Conservation (phyloP, 352 stramenopile species). For the Globisporangium rhizosaccharum region DNA sequence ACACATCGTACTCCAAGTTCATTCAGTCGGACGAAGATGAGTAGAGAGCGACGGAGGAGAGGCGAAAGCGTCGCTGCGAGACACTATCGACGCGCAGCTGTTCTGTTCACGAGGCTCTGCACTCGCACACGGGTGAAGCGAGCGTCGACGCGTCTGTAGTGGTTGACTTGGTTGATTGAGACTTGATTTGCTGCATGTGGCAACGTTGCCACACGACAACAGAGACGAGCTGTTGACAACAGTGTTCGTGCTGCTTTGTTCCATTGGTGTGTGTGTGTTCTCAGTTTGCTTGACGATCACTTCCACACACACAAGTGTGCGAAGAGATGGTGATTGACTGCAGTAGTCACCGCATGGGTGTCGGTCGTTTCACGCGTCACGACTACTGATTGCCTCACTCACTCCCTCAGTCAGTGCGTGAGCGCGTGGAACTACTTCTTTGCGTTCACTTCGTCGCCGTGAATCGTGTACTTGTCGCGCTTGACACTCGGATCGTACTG, state of each 20-base stretch:
- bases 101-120: neutral
- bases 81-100: neutral
- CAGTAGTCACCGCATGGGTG: too few relatives aligned
- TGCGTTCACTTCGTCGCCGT: slow-evolving; percentile 50
- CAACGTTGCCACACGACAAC: neutral
- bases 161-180: neutral
- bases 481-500: slow-evolving; percentile 77
- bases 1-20: slow-evolving; percentile 89
- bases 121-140: neutral
- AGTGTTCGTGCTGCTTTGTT: slow-evolving; percentile 1
- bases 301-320: too few relatives aligned
- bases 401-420: neutral
- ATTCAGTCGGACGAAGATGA: slow-evolving; percentile 88
- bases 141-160: neutral
- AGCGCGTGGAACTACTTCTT: slow-evolving; percentile 20
- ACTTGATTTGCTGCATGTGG: slow-evolving; percentile 10
- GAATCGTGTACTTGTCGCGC: slow-evolving; percentile 80
- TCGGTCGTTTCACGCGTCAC: too few relatives aligned
- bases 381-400: too few relatives aligned
- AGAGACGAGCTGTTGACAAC: neutral
- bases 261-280: too few relatives aligned
- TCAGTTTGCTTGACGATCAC: too few relatives aligned
- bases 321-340: too few relatives aligned
- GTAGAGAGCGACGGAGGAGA: slow-evolving; percentile 22
- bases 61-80: neutral